Evolutionary conservation across 2,329 filamentous ascomycete species (phyloP), one percentile per base, ranked within the genome.

Genomic region (Penicillium sp.): DNA sequence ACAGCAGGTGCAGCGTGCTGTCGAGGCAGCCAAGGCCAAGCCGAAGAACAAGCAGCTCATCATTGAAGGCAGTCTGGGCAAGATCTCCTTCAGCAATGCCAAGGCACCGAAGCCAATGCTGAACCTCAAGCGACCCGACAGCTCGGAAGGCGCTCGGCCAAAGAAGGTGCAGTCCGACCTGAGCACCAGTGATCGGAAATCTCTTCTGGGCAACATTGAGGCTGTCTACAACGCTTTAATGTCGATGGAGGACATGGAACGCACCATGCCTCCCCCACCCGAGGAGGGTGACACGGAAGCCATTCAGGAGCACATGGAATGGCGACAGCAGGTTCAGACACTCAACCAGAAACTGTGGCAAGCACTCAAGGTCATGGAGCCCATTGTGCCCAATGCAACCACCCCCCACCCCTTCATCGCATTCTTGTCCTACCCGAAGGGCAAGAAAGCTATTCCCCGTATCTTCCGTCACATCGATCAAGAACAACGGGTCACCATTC

Each of bases 71-170:
- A 97, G 92, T 70, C 79, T 99, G 49, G 95, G 95, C 63, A 99
- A 98, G 80, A 99, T 99, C 56, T 96, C 93, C 0, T 99, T 98
- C 79, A 97, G 93, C 81, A 99, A 99, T 69, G 91, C 95, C 48
- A 99, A 98, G 80, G 96, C 95, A 0, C 95, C 95, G 0, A 95
- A 96, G 75, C 92, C 93, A 16, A 81, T 98, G 56, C 86, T 99
- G 49, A 99, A 96, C 73, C 93, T 99, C 79, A 98, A 96, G 81
- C 90, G 93, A 31, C 82, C 86, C 21, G 93, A 97, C 50, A 87
- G 82, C 62, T 80, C 79, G 41, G 84, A 86, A 45, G 84, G 88
- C 55, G 71, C 77, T 27, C 80, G 84, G 52, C 77, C 68, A 11
- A 80, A 78, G 62, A 82, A 79, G 63, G 66, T 70, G 29, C 79